Percentiles rank a stretch among this genome's conserved stretches.
These are phyloP conservation scores for Neonectria faginata DNA, from an alignment of 2,329 filamentous ascomycete genomes.

Conservation along the genomic window DNA sequence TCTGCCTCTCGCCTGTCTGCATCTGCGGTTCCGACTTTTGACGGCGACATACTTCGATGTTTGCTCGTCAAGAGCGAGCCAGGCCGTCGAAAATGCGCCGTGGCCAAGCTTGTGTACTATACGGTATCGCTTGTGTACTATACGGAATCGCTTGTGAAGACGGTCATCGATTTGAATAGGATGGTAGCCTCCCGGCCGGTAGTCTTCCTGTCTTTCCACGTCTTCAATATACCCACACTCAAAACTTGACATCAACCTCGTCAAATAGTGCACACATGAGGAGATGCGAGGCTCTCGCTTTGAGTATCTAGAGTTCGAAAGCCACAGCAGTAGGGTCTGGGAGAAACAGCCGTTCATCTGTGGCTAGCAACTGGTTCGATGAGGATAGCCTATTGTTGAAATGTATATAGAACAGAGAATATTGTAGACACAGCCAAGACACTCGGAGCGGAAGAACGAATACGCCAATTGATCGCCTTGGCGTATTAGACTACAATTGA, in stretches of 20 bases:
- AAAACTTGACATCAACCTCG: background rate
- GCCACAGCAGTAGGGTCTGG: too few relatives aligned
- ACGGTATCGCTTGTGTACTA: slow-evolving; percentile 42
- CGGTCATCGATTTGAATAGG: slow-evolving; percentile 53
- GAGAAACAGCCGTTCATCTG: too few relatives aligned
- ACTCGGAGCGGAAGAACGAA: too few relatives aligned
- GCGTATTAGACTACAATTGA: too few relatives aligned
- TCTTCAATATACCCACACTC: slow-evolving; percentile 38
- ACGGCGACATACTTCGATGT: slow-evolving; percentile 47
- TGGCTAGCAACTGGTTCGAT: too few relatives aligned
- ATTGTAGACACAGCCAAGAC: too few relatives aligned
- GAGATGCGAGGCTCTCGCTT: too few relatives aligned
- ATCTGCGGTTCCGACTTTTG: slow-evolving; percentile 51
- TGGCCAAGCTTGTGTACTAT: slow-evolving; percentile 48
- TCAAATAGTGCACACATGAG: background rate
- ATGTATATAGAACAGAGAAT: too few relatives aligned
- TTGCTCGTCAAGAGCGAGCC: slow-evolving; percentile 48
- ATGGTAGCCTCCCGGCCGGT: slow-evolving; percentile 53
- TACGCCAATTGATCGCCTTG: too few relatives aligned
- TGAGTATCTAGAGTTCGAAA: too few relatives aligned
- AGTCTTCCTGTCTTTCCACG: slow-evolving; percentile 45
- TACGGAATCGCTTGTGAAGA: slow-evolving; percentile 46
- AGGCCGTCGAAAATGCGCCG: slow-evolving; percentile 47
- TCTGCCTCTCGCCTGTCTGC: slow-evolving; percentile 36
- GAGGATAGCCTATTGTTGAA: too few relatives aligned